Conservation (phyloP, 2,329 filamentous ascomycete species). For the Conoideocrella luteorostrata region DNA sequence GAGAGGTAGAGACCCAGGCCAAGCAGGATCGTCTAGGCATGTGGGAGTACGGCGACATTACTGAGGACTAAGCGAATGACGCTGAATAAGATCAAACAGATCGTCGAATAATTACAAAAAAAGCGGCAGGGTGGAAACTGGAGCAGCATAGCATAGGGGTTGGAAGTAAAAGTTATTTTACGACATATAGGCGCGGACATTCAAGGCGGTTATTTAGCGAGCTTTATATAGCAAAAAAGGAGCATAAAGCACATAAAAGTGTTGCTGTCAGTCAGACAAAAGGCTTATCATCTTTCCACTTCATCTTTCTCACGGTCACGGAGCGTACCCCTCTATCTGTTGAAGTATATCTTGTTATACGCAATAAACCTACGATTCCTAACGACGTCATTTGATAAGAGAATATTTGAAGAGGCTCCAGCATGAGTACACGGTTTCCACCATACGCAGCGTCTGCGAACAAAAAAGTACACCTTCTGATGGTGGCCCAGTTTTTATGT, state of each 20-base stretch:
- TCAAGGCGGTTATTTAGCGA: constrained; percentile 1
- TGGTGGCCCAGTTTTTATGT: too few relatives aligned
- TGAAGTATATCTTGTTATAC: too few relatives aligned
- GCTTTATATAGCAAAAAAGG: constrained; percentile 6
- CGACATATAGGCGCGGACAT: constrained; percentile 2
- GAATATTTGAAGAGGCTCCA: too few relatives aligned
- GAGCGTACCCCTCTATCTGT: too few relatives aligned
- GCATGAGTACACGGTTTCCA: too few relatives aligned
- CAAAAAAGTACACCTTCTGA: too few relatives aligned
- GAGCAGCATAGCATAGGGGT: neutral
- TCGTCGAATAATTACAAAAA: neutral
- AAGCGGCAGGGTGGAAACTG: neutral
- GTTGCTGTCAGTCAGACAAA: too few relatives aligned
- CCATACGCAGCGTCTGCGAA: too few relatives aligned
- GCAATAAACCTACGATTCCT: too few relatives aligned
- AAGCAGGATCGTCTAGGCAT: constrained; percentile 78
- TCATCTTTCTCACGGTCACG: too few relatives aligned
- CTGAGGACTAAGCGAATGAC: constrained; percentile 62
- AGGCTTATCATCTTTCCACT: too few relatives aligned
- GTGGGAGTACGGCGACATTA: constrained; percentile 98
- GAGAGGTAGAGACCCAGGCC: constrained; percentile 67
- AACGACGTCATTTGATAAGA: too few relatives aligned
- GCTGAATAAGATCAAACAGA: neutral
- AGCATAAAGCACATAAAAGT: neutral
- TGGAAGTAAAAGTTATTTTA: constrained; percentile 3